Base-by-base conservation (phyloP, 139 green algal species). In the Mesotaenium endlicherianum region DNA sequence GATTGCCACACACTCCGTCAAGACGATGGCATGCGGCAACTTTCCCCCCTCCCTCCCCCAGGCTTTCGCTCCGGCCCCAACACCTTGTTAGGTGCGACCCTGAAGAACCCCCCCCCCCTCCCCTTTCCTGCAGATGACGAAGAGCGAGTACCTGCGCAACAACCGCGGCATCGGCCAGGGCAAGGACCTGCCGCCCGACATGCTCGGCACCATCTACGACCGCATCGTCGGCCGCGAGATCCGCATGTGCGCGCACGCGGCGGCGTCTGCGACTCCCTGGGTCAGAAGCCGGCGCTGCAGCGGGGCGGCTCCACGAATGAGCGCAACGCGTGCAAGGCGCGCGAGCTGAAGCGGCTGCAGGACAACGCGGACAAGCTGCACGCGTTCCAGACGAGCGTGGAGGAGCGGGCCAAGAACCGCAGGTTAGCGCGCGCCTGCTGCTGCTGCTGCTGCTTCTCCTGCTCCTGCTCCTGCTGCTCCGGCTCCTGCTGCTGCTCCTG, bases 141-240 rank as follows among this genome's bases (percentile, higher is more conserved):
- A 82, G 31, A 47, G 47, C 0, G 77, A 74, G 69, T 82, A 76
- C 2, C 40, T 77, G 17, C 53, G 55, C 53, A 87, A 84, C 49
- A 87, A 75, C 45, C 14, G 57, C 1, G 79, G 64, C 30, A 80
- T 80, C 38, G 40, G 45, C 50, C 30, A 87, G 70, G 57, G 36
- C 0, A 85, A 89, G 39, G 89, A 91, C 34, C 90, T 97, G 71
- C 89, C 93, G 1, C 53, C 75, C 4, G 78, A 80, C 2, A 79
- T 96, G 40, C 91, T 97, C 75, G 88, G 92, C 60, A 90, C 70
- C 2, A 94, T 97, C 47, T 97, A 94, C 70, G 86, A 91, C 43
- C 90, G 93, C 85, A 96, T 97, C 77, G 82, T 93, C 0, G 59
- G 55, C 2, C 58, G 86, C 2, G 91, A 97, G 76, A 93, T 97